Conservation (phyloP, 106 monocot genomes). For the Platanthera guangdongensis region DNA sequence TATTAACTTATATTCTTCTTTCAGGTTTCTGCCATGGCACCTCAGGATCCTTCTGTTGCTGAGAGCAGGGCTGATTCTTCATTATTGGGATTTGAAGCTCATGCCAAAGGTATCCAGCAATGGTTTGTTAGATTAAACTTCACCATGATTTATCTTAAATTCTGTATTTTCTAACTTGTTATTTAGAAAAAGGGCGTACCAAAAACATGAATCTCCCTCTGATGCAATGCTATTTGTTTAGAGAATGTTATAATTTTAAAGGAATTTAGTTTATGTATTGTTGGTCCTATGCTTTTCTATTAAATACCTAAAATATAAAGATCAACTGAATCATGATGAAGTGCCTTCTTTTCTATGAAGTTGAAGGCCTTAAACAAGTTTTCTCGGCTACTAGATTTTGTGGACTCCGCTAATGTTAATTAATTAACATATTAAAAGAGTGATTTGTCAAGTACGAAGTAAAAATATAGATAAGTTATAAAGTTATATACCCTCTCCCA, state of each 20-base stretch:
- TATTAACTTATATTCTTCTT: background rate
- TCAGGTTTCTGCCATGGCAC: constrained; percentile 20
- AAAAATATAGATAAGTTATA: too few relatives aligned
- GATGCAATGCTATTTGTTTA: background rate
- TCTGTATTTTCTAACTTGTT: background rate
- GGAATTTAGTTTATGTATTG: too few relatives aligned
- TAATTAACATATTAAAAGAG: background rate
- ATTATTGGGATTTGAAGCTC: constrained; percentile 34
- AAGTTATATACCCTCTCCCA: too few relatives aligned
- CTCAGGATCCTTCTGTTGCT: constrained; percentile 27
- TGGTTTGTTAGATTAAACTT: background rate
- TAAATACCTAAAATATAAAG: background rate
- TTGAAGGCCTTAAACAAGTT: background rate
- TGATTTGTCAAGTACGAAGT: background rate
- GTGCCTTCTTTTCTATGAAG: background rate
- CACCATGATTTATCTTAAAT: background rate
- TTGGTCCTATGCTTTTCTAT: background rate
- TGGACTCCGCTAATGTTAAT: background rate
- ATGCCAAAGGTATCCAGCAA: constrained; percentile 17
- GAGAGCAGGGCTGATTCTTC: constrained; percentile 31
- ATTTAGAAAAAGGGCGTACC: background rate
- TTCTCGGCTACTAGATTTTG: background rate
- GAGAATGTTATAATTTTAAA: background rate
- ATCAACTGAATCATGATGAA: background rate
- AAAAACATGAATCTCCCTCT: background rate